These are phyloP conservation scores for Ophiocordyceps sinensis DNA, from an alignment of 2,329 filamentous ascomycete species.

Conservation along the genomic window DNA sequence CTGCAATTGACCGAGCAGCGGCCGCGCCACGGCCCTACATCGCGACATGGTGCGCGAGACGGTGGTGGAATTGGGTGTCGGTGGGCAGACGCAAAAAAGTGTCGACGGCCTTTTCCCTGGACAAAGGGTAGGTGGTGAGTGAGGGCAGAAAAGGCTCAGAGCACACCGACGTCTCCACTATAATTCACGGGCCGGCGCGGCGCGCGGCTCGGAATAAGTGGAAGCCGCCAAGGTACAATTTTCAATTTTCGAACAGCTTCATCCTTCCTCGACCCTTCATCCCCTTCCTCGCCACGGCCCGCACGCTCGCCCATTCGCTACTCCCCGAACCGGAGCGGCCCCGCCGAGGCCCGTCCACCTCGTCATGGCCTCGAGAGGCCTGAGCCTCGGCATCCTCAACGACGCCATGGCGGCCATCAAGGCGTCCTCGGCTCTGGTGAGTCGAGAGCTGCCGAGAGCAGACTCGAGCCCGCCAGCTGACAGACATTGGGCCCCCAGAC, in stretches of 20 bases:
- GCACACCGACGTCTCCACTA: too few species aligned
- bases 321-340: neutral
- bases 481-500: slow-evolving; percentile 12
- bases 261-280: neutral
- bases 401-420: slow-evolving; percentile 38
- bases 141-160: neutral
- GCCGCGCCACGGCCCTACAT: slow-evolving; percentile 43
- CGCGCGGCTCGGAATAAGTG: neutral
- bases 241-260: neutral
- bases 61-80: neutral
- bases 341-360: neutral
- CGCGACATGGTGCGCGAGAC: slow-evolving; percentile 33
- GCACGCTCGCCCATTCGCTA: neutral
- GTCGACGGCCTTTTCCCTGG: neutral
- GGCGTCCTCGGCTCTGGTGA: slow-evolving; percentile 26
- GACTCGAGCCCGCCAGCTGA: slow-evolving; percentile 13
- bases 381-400: slow-evolving; percentile 32
- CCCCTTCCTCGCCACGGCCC: neutral
- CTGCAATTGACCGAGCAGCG: slow-evolving; percentile 38
- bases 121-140: neutral
- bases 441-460: neutral
- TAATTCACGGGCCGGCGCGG: neutral
- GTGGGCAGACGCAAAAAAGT: neutral
- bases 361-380: slow-evolving; percentile 16
- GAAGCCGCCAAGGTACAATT: neutral